Base-by-base conservation (phyloP, 1,284 basidiomycete genomes). In the Xerocomus amazonicus region DNA sequence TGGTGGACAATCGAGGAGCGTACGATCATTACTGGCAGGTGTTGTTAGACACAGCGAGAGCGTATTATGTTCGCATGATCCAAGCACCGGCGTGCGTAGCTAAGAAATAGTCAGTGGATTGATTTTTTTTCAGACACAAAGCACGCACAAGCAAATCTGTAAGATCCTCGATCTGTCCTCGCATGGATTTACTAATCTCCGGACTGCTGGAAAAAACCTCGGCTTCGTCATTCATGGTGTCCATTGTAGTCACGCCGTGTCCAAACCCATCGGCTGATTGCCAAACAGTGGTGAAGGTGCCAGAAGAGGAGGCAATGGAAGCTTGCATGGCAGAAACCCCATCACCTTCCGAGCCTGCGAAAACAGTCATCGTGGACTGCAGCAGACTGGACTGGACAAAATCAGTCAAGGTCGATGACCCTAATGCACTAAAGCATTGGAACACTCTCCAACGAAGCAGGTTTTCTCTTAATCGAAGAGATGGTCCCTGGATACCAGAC, bases 221-320 rank as follows among this genome's bases (percentile, higher is more conserved):
- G 51, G 56, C 68, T 46, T 74, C 69, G 45, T 81, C 78, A 9
- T 72, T 66, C 23, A 69, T 62, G 12, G 81, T 66, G 36, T 82
- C 77, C 23, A 89, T 71, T 45, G 82, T 90, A 2, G 92, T 93
- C 9, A 98, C 82, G 3, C 96, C 97, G 69, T 92, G 96, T 0
- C 88, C 94, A 67, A 94, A 96, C 0, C 92, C 92, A 65, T 98
- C 96, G 0, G 79, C 75, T 48, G 83, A 81, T 52, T 88, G 81
- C 96, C 97, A 98, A 7, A 99, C 78, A 12, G 79, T 83, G 4
- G 83, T 85, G 66, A 97, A 96, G 2, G 82, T 78, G 5, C 93
- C 94, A 0, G 92, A 79, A 32, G 90, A 92, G 1, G 90, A 86
- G 0, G 90, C 89, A 54, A 97, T 97, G 0, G 93, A 91, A 0